Conservation (phyloP, 371 early-diverging fungal species). For the Lichtheimia corymbifera region DNA sequence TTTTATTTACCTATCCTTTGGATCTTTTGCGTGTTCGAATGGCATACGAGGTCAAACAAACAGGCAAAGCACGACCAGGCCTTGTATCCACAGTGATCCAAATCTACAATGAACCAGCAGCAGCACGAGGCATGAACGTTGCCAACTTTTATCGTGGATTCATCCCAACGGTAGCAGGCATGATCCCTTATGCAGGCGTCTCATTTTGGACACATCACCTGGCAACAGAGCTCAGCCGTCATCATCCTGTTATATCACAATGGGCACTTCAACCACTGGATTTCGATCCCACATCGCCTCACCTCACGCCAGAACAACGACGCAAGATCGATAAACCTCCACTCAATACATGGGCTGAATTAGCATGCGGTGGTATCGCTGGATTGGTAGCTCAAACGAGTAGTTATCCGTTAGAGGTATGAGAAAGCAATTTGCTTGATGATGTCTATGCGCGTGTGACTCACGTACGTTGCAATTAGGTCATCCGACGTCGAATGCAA, state of each 20-base stretch:
- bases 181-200: constrained; percentile 96
- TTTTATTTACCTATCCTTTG: constrained; percentile 90
- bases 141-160: constrained; percentile 94
- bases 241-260: constrained; percentile 31
- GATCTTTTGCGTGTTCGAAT: constrained; percentile 93
- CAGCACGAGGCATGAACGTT: constrained; percentile 28
- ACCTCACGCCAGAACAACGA: constrained; percentile 31
- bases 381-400: constrained; percentile 87
- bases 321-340: constrained; percentile 30
- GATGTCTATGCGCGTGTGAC: not conserved
- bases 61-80: constrained; percentile 33
- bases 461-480: not conserved
- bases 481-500: constrained; percentile 88
- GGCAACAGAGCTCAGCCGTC: constrained; percentile 59
- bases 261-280: constrained; percentile 31
- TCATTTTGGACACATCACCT: constrained; percentile 80
- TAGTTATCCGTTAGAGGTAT: constrained; percentile 88
- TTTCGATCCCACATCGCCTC: constrained; percentile 21
- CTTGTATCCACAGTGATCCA: constrained; percentile 37
- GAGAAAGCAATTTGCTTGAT: not conserved
- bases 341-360: constrained; percentile 75
- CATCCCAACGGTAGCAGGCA: constrained; percentile 86
- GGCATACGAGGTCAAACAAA: constrained; percentile 76
- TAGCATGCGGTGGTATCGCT: constrained; percentile 82
- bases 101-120: constrained; percentile 62